Conservation (phyloP, 495 filamentous ascomycete species). For the Filosporella fistucella region DNA sequence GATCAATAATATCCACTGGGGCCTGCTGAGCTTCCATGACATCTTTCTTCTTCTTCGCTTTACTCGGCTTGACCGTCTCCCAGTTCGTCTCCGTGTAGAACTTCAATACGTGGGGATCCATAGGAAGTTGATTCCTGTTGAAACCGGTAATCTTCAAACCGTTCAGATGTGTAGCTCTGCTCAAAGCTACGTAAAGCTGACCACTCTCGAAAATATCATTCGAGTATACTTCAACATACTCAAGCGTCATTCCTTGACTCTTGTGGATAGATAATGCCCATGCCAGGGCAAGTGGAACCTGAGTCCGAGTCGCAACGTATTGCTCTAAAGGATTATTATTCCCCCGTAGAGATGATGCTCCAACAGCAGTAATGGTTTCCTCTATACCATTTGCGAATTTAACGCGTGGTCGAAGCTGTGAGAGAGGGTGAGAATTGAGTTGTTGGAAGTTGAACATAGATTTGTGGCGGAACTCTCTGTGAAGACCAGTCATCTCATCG, state of each 20-base stretch:
- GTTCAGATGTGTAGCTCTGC: conserved; percentile 29
- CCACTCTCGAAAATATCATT: conserved; percentile 32
- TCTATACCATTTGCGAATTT: conserved; percentile 25
- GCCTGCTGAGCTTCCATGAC: too few species aligned
- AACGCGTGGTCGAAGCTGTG: conserved; percentile 32
- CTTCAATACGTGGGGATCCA: conserved; percentile 16
- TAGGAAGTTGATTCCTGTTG: conserved; percentile 3
- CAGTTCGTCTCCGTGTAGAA: conserved; percentile 19
- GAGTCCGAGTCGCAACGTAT: conserved; percentile 28
- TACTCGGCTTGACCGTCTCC: too few species aligned
- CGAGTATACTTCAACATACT: conserved; percentile 34
- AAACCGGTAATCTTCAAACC: conserved; percentile 32
- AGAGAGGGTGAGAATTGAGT: not conserved
- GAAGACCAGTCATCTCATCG: not conserved
- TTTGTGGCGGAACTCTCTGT: not conserved
- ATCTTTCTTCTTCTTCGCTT: too few species aligned
- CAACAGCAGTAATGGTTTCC: conserved; percentile 14
- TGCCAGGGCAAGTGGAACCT: conserved; percentile 38
- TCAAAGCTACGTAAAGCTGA: conserved; percentile 40
- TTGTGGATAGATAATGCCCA: conserved; percentile 46
- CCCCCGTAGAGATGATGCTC: not conserved
- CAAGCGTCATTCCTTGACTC: conserved; percentile 39
- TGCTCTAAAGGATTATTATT: not conserved
- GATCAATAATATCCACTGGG: too few species aligned
- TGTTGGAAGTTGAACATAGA: not conserved